phyloP scores from a whole-genome alignment of 495 filamentous ascomycete species.

The Thozetella sp. region DNA sequence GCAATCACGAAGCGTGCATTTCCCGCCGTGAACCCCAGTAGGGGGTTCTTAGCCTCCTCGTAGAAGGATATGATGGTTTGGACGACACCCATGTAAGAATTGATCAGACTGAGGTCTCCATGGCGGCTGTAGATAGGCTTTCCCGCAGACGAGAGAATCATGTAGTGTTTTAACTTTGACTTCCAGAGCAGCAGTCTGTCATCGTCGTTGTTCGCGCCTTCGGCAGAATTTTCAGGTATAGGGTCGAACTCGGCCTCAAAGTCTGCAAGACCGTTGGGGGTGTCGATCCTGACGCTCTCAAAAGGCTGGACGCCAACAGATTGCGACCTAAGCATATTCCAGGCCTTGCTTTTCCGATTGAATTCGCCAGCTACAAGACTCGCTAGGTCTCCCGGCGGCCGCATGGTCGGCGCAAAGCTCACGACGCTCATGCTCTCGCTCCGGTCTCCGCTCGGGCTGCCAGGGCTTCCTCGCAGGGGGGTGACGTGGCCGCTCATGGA shows the following conservation, averaged over 20 bases:
- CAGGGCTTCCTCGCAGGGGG: slow-evolving; percentile 23
- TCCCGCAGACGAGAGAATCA: slow-evolving; percentile 95
- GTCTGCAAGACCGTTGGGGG: slow-evolving; percentile 56
- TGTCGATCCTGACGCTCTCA: slow-evolving; percentile 44
- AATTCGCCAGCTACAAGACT: slow-evolving; percentile 77
- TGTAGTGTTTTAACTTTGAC: slow-evolving; percentile 90
- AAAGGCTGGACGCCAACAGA: slow-evolving; percentile 60
- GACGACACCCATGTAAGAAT: slow-evolving; percentile 91
- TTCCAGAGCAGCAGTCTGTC: slow-evolving; percentile 74
- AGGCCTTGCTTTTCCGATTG: slow-evolving; percentile 58
- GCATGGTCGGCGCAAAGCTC: slow-evolving; percentile 78
- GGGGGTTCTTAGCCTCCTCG: slow-evolving; percentile 70
- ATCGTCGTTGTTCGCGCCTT: slow-evolving; percentile 61
- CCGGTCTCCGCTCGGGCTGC: slow-evolving; percentile 42
- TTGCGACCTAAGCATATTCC: slow-evolving; percentile 59
- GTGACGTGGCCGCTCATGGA: slow-evolving; percentile 27
- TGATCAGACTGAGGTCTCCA: slow-evolving; percentile 85
- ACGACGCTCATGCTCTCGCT: slow-evolving; percentile 82
- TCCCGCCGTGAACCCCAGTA: slow-evolving; percentile 83
- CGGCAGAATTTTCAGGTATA: slow-evolving; percentile 63
- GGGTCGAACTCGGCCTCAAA: slow-evolving; percentile 81
- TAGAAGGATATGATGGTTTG: slow-evolving; percentile 99
- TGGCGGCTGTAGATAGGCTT: slow-evolving; percentile 97
- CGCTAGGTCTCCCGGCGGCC: slow-evolving; percentile 74
- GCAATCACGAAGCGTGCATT: slow-evolving; percentile 81